These are phyloP conservation scores for Trypanosoma mega DNA, from an alignment of 208 protist species.

Conservation along the genomic window DNA sequence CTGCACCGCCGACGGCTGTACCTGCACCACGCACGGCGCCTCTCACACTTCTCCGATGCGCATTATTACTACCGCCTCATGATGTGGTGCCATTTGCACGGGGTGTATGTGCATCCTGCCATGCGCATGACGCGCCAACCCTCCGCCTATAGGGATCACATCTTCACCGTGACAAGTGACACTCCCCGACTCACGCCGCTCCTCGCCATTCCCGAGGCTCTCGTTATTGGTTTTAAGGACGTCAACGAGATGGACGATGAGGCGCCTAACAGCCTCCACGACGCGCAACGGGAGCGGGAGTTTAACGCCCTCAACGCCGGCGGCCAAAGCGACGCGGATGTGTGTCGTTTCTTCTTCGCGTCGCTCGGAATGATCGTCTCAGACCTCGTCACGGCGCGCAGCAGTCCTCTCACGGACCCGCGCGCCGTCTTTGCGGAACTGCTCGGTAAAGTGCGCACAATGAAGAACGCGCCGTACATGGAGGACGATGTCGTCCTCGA, in stretches of 20 bases:
- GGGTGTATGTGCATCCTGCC: constrained; percentile 76
- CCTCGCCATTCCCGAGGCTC: constrained; percentile 73
- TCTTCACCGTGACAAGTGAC: constrained; percentile 57
- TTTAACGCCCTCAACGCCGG: constrained; percentile 75
- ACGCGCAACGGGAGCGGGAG: constrained; percentile 60
- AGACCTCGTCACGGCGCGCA: constrained; percentile 76
- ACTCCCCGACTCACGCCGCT: constrained; percentile 65
- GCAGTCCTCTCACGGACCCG: constrained; percentile 72
- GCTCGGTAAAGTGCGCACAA: constrained; percentile 60
- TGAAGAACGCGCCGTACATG: constrained; percentile 89
- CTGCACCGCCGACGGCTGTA: constrained; percentile 60
- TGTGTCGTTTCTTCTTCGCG: constrained; percentile 87
- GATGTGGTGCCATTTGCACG: constrained; percentile 87
- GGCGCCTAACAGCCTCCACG: constrained; percentile 58
- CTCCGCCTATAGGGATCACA: constrained; percentile 73
- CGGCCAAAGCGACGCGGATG: constrained; percentile 52
- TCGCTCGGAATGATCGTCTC: constrained; percentile 87
- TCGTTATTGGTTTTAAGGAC: constrained; percentile 79
- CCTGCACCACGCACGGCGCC: constrained; percentile 45
- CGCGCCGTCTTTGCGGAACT: constrained; percentile 66
- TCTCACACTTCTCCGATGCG: constrained; percentile 64
- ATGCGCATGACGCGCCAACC: constrained; percentile 38
- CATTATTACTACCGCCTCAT: constrained; percentile 80
- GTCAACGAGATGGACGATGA: constrained; percentile 19
- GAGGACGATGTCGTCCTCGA: constrained; percentile 70